Conservation (phyloP, 306 rosid species). For the Adenanthera pavonina region DNA sequence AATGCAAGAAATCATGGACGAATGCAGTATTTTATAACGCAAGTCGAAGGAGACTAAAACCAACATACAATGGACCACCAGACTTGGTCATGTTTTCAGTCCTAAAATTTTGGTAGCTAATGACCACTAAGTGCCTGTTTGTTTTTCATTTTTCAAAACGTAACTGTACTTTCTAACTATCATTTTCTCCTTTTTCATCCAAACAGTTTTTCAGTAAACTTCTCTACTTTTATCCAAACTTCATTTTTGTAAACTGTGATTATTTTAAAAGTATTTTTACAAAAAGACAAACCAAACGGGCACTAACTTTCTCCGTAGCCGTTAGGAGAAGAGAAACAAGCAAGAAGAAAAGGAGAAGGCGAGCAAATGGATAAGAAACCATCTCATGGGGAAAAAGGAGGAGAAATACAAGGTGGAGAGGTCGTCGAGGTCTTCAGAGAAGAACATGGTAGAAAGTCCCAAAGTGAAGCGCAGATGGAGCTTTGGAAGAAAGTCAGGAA, state of each 20-base stretch:
- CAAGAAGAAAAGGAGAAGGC: constrained; percentile 70
- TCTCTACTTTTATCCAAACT: no score
- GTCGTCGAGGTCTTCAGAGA: constrained; percentile 14
- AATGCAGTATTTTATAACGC: constrained; percentile 20
- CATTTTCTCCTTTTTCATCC: no score
- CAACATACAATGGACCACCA: constrained; percentile 18
- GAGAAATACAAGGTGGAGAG: constrained; percentile 49
- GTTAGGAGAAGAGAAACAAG: neutral
- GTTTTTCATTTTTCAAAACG: no score
- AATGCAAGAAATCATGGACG: neutral
- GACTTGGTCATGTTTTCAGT: neutral
- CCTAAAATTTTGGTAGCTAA: neutral
- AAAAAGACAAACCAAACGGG: no score
- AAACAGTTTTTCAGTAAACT: no score
- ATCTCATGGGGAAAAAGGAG: constrained; percentile 68
- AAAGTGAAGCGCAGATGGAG: constrained; percentile 77
- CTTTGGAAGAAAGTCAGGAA: constrained; percentile 58
- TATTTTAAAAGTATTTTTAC: no score
- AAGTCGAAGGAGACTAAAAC: constrained; percentile 24
- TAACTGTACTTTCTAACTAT: no score
- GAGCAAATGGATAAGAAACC: constrained; percentile 76
- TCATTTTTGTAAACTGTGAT: no score
- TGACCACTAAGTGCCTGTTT: no score
- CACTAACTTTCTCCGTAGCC: neutral
- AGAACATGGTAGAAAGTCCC: constrained; percentile 42